These are phyloP conservation scores for Colletotrichum sp. DNA, from an alignment of 2,329 filamentous ascomycete species.

Conservation along the genomic window DNA sequence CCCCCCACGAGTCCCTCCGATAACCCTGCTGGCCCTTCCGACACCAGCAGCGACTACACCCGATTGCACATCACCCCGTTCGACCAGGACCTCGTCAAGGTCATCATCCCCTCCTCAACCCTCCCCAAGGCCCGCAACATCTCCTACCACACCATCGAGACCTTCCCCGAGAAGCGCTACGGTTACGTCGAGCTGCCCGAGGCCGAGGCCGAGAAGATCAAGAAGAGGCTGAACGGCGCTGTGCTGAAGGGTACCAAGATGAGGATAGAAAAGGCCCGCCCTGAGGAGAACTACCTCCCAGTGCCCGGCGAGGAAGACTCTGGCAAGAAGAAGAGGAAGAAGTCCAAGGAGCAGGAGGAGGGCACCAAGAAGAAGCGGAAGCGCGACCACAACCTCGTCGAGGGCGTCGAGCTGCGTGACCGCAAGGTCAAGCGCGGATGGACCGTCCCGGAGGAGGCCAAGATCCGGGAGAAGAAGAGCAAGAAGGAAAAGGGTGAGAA, in stretches of 20 bases:
- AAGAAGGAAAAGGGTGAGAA: slow-evolving; percentile 47
- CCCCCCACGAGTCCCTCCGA: not conserved
- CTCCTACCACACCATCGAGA: slow-evolving; percentile 85
- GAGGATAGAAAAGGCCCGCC: slow-evolving; percentile 80
- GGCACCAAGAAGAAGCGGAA: slow-evolving; percentile 56
- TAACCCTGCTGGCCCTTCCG: slow-evolving; percentile 1
- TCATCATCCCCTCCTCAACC: slow-evolving; percentile 73
- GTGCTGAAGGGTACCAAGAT: slow-evolving; percentile 87
- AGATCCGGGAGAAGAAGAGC: slow-evolving; percentile 51
- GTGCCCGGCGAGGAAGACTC: slow-evolving; percentile 33
- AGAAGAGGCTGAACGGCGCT: slow-evolving; percentile 87
- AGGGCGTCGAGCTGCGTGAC: slow-evolving; percentile 74
- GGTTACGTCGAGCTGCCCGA: slow-evolving; percentile 86
- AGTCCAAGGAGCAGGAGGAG: slow-evolving; percentile 32
- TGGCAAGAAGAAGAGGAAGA: slow-evolving; percentile 49
- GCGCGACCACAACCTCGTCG: slow-evolving; percentile 54
- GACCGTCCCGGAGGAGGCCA: slow-evolving; percentile 70
- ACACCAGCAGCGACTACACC: slow-evolving; percentile 36
- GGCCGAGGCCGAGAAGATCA: slow-evolving; percentile 87
- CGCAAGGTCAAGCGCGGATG: slow-evolving; percentile 89
- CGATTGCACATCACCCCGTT: slow-evolving; percentile 91
- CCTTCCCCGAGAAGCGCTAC: slow-evolving; percentile 89
- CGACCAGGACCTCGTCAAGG: slow-evolving; percentile 73
- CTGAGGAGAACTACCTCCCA: slow-evolving; percentile 56
- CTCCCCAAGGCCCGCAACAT: slow-evolving; percentile 75